Evolutionary conservation across 192 early-diverging fungal species (phyloP).

Genomic region (Powellomyces hirtus): DNA sequence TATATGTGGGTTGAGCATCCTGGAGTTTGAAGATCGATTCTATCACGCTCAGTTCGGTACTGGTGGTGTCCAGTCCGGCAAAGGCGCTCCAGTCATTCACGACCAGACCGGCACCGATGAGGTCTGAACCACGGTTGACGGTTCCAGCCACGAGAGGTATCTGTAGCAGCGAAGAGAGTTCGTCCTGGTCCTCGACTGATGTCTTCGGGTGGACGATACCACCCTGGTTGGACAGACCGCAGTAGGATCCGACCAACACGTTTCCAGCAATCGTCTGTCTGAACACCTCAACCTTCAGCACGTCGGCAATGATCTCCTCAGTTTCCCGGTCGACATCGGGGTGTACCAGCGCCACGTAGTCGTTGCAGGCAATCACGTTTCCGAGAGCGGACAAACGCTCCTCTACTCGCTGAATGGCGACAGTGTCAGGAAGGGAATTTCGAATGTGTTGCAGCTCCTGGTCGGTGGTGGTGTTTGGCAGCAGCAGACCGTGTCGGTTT

Average conservation of each 20-base stretch:
- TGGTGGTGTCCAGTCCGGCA: slow-evolving; percentile 93
- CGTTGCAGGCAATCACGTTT: slow-evolving; percentile 99
- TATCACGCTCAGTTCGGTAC: slow-evolving; percentile 94
- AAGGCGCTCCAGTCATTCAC: slow-evolving; percentile 99
- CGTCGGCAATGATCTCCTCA: slow-evolving; percentile 98
- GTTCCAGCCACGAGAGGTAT: slow-evolving; percentile 97
- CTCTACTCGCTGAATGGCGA: slow-evolving; percentile 94
- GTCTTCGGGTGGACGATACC: slow-evolving; percentile 95
- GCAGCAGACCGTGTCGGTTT: slow-evolving; percentile 90
- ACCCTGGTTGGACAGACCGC: slow-evolving; percentile 95
- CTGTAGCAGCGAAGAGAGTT: slow-evolving; percentile 94
- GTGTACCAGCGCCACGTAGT: slow-evolving; percentile 97
- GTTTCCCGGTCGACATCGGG: slow-evolving; percentile 98
- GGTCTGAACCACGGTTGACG: slow-evolving; percentile 96
- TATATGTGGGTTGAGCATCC: slow-evolving; percentile 82
- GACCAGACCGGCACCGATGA: slow-evolving; percentile 94
- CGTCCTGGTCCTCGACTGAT: slow-evolving; percentile 94
- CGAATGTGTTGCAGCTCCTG: slow-evolving; percentile 93
- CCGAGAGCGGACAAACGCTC: slow-evolving; percentile 96
- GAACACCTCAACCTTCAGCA: slow-evolving; percentile 97
- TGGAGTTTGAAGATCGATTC: slow-evolving; percentile 98
- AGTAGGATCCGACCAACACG: slow-evolving; percentile 93
- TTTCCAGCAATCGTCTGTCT: slow-evolving; percentile 98
- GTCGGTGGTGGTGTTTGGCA: slow-evolving; percentile 95
- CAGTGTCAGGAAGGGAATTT: slow-evolving; percentile 90